A percentile compares a stretch with the other conserved stretches of the same genome.
Evolutionary conservation across 306 rosid genomes (phyloP).

Genomic region (Canavalia ensiformis): DNA sequence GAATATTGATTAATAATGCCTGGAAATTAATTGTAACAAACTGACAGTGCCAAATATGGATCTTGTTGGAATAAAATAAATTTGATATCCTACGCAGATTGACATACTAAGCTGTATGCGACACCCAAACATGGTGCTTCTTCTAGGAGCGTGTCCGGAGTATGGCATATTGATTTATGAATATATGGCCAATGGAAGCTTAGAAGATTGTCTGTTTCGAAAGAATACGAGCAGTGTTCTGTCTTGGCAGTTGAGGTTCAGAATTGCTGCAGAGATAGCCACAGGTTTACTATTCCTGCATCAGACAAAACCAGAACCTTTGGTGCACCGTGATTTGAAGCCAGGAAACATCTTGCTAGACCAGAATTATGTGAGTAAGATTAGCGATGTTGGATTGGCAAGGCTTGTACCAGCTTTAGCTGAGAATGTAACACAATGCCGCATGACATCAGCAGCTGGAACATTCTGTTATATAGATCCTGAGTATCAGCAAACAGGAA

Average conservation of each 20-base stretch:
- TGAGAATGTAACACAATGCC: slow-evolving; percentile 82
- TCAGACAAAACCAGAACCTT: slow-evolving; percentile 95
- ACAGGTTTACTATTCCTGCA: slow-evolving; percentile 92
- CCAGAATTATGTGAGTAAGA: slow-evolving; percentile 80
- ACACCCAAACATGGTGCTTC: slow-evolving; percentile 99
- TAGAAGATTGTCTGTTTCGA: slow-evolving; percentile 72
- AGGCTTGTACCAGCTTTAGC: slow-evolving; percentile 89
- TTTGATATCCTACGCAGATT: slow-evolving; percentile 59
- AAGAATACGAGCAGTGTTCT: slow-evolving; percentile 55
- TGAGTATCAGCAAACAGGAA: slow-evolving; percentile 95
- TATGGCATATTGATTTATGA: slow-evolving; percentile 84
- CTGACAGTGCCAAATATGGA: not conserved
- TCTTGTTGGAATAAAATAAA: not conserved
- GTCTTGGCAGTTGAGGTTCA: slow-evolving; percentile 84
- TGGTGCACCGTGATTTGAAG: slow-evolving; percentile 96
- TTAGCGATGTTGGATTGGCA: slow-evolving; percentile 92
- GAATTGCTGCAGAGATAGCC: slow-evolving; percentile 85
- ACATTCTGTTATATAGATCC: slow-evolving; percentile 97
- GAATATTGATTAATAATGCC: not conserved
- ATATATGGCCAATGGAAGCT: slow-evolving; percentile 96
- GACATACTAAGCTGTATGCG: slow-evolving; percentile 94
- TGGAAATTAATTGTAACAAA: not conserved
- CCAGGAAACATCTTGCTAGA: slow-evolving; percentile 92
- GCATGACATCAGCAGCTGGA: slow-evolving; percentile 91
- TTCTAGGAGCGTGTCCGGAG: slow-evolving; percentile 97